A percentile compares a stretch with the other conserved stretches of the same genome.
phyloP scores from a whole-genome alignment of 176 grass and related monocot species.

The Juncus effusus region DNA sequence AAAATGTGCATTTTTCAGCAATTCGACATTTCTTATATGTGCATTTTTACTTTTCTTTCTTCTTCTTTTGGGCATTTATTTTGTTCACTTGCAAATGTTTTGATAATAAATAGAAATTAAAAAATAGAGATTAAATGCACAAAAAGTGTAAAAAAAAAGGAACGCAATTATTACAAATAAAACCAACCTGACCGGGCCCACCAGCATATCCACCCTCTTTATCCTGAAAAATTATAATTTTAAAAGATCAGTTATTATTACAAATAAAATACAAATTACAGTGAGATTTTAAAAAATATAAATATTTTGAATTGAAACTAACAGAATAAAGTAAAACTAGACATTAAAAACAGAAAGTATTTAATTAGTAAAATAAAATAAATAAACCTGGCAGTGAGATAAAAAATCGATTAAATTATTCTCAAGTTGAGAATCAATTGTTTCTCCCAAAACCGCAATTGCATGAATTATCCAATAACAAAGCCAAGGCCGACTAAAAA shows the following conservation, averaged over 20 bases:
- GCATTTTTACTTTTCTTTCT: too few species aligned
- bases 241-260: constrained; percentile 13
- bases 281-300: not conserved
- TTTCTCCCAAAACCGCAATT: constrained; percentile 68
- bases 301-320: too few species aligned
- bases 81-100: constrained; percentile 9
- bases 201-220: constrained; percentile 88
- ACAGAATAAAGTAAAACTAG: not conserved
- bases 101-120: not conserved
- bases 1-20: not conserved
- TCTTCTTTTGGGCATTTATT: too few species aligned
- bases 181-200: constrained; percentile 87
- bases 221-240: constrained; percentile 54
- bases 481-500: constrained; percentile 77
- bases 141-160: not conserved
- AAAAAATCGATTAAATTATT: constrained; percentile 67
- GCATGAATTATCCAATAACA: constrained; percentile 96
- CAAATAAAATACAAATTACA: not conserved
- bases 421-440: constrained; percentile 63
- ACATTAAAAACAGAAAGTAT: not conserved
- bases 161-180: constrained; percentile 14
- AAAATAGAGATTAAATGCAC: too few species aligned
- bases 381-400: constrained; percentile 72
- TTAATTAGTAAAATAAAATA: not conserved
- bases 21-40: too few species aligned